Base-by-base conservation (phyloP, 345 rosid species). In the Citrus maxima region DNA sequence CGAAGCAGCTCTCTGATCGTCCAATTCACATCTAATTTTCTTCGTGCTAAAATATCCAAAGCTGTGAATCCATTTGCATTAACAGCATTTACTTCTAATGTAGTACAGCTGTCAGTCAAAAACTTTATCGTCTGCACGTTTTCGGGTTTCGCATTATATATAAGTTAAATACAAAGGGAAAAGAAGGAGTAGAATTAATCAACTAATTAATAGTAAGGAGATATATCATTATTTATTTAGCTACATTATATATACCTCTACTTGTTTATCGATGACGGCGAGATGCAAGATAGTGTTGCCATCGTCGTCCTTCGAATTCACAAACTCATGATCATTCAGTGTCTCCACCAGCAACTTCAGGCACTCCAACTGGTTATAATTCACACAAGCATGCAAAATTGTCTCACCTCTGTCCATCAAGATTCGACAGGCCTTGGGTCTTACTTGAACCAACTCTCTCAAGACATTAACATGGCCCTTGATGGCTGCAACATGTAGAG, bases 251-350 rank as follows among this genome's bases (percentile, higher is more conserved):
- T 3, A 12, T 1, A 84, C 87, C 85, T 84, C 77, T 49, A 82
- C 14, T 9, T 79, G 79, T 38, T 67, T 67, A 22, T 67, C 60
- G 27, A 37, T 49, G 42, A 68, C 81, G n/a, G 85, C 81, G 7
- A 76, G 24, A 74, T 84, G 87, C 74, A 84, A n/a, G 16, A 65
- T 67, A 27, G 82, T 78, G 79, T 68, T 70, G 54, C 87, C 87
- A 54, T 81, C 78, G 18, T 42, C 10, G 56, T 81, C 84, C 51
- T 49, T 72, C 12, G 72, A 71, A 73, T 76, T 76, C 82, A 78
- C 22, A 70, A 81, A 78, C 67, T 59, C 82, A 38, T 72, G 27
- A 51, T 78, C 80, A 1, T 35, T 49, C 1, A 68, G 14, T 40
- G 25, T 25, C 56, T 76, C 73, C 42, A 73, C 81, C 77, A 84